Evolutionary conservation across 1,139 yeast genomes (phyloP), one percentile per base, ranked within the genome.

Genomic region (Kodamaea plutei): DNA sequence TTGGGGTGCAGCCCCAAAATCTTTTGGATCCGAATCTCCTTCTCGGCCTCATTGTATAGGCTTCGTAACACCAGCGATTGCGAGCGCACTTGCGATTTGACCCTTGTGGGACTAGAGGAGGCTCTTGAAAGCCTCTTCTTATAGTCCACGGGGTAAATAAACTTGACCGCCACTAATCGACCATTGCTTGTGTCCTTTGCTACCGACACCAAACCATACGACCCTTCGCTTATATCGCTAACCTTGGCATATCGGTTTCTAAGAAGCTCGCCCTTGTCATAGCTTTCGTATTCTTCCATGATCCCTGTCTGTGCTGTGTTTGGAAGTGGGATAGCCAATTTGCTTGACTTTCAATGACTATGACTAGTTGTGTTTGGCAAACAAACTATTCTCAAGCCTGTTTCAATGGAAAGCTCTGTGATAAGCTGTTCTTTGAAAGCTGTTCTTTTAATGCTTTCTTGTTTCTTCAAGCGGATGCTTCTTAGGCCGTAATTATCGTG

Each of bases 171-270:
- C 19, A 84, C 95, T 33, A 84, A 58, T 33, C 67, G 61, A 42
- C 73, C 64, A 17, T 62, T 52, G 24, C 52, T 45, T 5, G 72
- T 63, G 54, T 89, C 96, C 48, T 78, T 79, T 5, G 96, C 96
- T 20, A 89, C 70, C 2, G 95, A 80, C 7, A 89, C 97, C 32
- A 84, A 73, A 26, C 97, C 97, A 56, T 87, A 89, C 0, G 96
- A 87, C 21, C 97, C 97, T 56, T 85, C 91, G 54, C 91, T 85
- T 38, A 89, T 76, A 49, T 83, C 89, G 34, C 81, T 78, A 10
- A 87, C 71, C 48, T 81, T 79, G 37, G 65, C 62, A 62, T 88
- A 89, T 39, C 85, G 66, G 36, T 67, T 68, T 42, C 77, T 69
- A 35, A 84, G 65, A 30, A 81, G 64, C 10, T 69, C 72, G 18